A percentile compares a stretch with the other conserved stretches of the same genome.
Conservation (phyloP, 2,329 filamentous ascomycete species). For the Cladosporium phlei region DNA sequence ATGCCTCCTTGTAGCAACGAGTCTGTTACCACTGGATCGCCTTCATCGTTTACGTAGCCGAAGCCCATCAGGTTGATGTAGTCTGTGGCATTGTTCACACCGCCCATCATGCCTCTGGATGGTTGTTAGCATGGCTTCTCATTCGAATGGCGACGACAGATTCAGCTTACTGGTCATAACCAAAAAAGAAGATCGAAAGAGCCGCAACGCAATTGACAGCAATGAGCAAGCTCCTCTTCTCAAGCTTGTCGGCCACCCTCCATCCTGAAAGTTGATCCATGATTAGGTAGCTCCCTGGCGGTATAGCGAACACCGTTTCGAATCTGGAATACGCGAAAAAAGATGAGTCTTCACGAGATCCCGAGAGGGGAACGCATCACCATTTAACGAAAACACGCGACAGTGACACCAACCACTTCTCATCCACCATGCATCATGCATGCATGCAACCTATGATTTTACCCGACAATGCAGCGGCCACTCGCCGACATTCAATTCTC, state of each 20-base stretch:
- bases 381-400: too few species aligned
- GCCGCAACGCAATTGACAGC: slow-evolving; percentile 60
- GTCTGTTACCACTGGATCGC: slow-evolving; percentile 50
- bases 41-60: slow-evolving; percentile 50
- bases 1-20: slow-evolving; percentile 61
- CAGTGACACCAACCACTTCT: too few species aligned
- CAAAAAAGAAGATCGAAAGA: slow-evolving; percentile 66
- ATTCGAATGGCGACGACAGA: slow-evolving; percentile 38
- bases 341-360: not conserved
- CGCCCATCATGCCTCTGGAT: slow-evolving; percentile 48
- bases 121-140: slow-evolving; percentile 31
- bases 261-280: slow-evolving; percentile 19
- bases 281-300: not conserved
- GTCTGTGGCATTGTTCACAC: slow-evolving; percentile 61
- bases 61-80: slow-evolving; percentile 63
- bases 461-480: too few species aligned
- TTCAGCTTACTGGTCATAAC: slow-evolving; percentile 37
- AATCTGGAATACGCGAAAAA: not conserved
- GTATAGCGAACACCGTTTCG: not conserved
- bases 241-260: slow-evolving; percentile 33
- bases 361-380: too few species aligned
- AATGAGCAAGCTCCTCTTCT: slow-evolving; percentile 55
- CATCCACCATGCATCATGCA: too few species aligned
- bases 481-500: not conserved
- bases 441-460: too few species aligned